A percentile compares a stretch with the other conserved stretches of the same genome.
phyloP scores from a whole-genome alignment of 257 asterid species.

The Forsythia suspensa region DNA sequence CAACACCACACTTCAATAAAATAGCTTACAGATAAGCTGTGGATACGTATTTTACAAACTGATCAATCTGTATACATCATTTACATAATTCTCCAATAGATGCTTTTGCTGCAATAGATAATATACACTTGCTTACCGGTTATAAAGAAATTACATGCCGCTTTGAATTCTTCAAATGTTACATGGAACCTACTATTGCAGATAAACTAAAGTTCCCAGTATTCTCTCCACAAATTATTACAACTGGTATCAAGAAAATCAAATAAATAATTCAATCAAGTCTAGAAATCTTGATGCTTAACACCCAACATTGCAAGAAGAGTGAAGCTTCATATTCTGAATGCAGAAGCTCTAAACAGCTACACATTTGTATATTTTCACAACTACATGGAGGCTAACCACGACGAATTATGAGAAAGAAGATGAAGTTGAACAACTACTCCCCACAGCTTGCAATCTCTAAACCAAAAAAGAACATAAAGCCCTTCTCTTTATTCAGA shows the following conservation, averaged over 20 bases:
- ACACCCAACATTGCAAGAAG: neutral
- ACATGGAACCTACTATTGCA: neutral
- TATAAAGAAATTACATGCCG: neutral
- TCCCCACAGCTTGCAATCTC: no score
- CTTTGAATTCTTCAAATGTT: neutral
- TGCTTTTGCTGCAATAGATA: neutral
- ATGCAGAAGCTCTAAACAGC: neutral
- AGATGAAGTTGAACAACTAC: neutral
- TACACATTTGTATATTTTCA: neutral
- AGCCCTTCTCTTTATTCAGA: neutral
- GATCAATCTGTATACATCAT: neutral
- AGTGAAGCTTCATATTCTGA: neutral
- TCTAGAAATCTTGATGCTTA: neutral
- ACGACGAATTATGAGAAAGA: neutral
- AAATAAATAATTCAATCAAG: neutral
- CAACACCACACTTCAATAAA: neutral
- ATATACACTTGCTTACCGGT: neutral
- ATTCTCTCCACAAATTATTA: neutral
- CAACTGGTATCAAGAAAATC: neutral
- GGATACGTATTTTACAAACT: neutral
- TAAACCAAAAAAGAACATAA: neutral
- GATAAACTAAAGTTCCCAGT: neutral
- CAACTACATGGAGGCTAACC: neutral
- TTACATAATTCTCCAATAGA: neutral
- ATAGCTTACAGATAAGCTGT: neutral